phyloP scores from a whole-genome alignment of 2,329 filamentous ascomycete species.

The Fusarium sp. region DNA sequence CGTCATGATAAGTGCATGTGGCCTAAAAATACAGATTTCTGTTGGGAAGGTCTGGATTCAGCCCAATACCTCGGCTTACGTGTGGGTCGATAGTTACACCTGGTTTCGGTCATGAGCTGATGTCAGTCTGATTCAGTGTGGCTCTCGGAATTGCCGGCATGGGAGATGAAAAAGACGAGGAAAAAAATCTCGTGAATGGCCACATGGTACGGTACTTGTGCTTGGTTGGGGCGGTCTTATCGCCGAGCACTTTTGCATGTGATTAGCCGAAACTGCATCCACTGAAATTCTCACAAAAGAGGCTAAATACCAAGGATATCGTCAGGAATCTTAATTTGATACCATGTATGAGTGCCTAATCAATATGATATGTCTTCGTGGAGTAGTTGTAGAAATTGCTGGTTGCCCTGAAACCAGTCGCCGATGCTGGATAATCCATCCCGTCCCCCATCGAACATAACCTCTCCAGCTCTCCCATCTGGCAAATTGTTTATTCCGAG shows the following conservation, averaged over 20 bases:
- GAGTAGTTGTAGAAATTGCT: conserved; percentile 32
- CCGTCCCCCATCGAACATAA: not conserved
- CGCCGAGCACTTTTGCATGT: conserved; percentile 12
- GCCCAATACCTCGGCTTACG: conserved; percentile 20
- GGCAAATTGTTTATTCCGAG: not conserved
- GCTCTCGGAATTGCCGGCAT: not conserved
- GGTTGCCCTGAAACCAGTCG: conserved; percentile 32
- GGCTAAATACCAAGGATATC: not conserved
- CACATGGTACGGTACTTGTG: not conserved
- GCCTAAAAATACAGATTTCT: not conserved
- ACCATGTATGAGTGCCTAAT: not conserved
- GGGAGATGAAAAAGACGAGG: not conserved
- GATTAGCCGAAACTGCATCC: conserved; percentile 1
- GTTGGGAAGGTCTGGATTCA: not conserved
- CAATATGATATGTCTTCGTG: conserved; percentile 24
- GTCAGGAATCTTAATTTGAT: fast-evolving
- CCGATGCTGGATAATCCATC: not conserved
- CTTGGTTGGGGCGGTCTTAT: not conserved
- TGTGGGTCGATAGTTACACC: conserved; percentile 11
- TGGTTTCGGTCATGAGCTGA: conserved; percentile 12
- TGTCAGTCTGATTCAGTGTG: not conserved
- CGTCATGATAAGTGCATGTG: not conserved
- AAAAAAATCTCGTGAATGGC: not conserved
- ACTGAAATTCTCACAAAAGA: not conserved
- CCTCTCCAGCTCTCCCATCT: not conserved